phyloP scores from a whole-genome alignment of 345 rosid species.

The Euclidium syriacum region DNA sequence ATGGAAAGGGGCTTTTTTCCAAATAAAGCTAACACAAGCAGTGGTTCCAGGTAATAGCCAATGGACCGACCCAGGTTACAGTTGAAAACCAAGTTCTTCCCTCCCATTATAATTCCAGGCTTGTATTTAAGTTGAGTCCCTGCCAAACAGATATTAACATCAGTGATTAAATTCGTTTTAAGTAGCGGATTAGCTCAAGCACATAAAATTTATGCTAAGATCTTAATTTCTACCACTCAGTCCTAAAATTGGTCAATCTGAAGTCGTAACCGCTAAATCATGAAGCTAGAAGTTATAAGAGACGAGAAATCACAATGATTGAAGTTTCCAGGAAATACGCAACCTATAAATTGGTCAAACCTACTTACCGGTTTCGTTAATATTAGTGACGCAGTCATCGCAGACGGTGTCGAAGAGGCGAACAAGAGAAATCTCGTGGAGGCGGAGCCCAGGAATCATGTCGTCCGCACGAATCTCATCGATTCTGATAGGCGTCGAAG shows the following conservation, averaged over 20 bases:
- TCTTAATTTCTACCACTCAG: background rate
- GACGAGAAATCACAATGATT: background rate
- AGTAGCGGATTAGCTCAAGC: background rate
- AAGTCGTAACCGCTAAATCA: background rate
- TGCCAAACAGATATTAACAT: constrained; percentile 22
- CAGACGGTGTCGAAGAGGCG: constrained; percentile 64
- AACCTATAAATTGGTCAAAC: background rate
- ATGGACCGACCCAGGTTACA: constrained; percentile 73
- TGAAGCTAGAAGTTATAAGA: background rate
- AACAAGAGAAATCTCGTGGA: constrained; percentile 72
- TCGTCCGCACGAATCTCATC: constrained; percentile 70
- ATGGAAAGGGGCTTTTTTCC: constrained; percentile 59
- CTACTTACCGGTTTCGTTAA: constrained; percentile 69
- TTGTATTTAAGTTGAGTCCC: constrained; percentile 66
- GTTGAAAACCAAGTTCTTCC: constrained; percentile 59
- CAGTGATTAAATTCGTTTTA: background rate
- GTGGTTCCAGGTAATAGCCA: constrained; percentile 83
- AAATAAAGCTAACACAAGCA: constrained; percentile 71
- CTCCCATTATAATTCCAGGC: constrained; percentile 84
- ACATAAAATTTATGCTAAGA: background rate
- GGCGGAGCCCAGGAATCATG: constrained; percentile 68
- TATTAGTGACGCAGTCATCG: constrained; percentile 64
- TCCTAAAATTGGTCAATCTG: background rate
- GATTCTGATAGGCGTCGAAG: constrained; percentile 49
- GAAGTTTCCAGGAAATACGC: background rate